Percentiles rank a stretch among this genome's conserved stretches.
phyloP scores from a whole-genome alignment of 1,284 basidiomycete genomes.

The Erythrobasidium hasegawianum region DNA sequence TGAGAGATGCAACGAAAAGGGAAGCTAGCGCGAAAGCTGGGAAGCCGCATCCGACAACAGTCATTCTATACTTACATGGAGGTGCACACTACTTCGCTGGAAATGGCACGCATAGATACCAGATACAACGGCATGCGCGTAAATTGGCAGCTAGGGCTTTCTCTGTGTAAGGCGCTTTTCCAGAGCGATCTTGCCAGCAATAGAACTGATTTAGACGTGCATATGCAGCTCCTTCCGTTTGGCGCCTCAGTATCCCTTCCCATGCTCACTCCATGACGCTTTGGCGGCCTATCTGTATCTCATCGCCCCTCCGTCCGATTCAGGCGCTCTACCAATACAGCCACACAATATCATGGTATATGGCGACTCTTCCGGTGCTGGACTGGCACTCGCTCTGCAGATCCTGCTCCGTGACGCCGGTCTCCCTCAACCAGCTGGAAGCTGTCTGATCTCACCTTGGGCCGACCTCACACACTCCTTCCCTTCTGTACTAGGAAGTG shows the following conservation, averaged over 20 bases:
- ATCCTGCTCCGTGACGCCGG: conserved; percentile 48
- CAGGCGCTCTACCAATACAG: conserved; percentile 33
- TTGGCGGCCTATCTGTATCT: conserved; percentile 48
- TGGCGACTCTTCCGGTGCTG: conserved; percentile 51
- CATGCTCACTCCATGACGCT: conserved; percentile 51
- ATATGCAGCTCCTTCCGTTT: conserved; percentile 41
- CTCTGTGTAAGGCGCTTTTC: conserved; percentile 39
- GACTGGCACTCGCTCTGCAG: conserved; percentile 46
- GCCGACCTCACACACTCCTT: conserved; percentile 38
- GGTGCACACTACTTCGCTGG: conserved; percentile 36
- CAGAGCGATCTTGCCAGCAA: too few relatives aligned
- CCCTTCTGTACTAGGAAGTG: conserved; percentile 15
- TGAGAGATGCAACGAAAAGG: conserved; percentile 11
- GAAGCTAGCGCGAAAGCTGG: not conserved
- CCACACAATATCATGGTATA: conserved; percentile 38
- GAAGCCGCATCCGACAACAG: conserved; percentile 7
- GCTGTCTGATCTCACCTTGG: conserved; percentile 39
- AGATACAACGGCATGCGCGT: conserved; percentile 50
- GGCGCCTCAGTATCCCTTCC: conserved; percentile 41
- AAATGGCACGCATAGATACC: conserved; percentile 42
- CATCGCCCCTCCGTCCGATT: conserved; percentile 14
- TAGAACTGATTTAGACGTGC: too few relatives aligned
- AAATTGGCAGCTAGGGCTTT: conserved; percentile 51
- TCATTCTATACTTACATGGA: conserved; percentile 39
- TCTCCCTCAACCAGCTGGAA: conserved; percentile 30